These are phyloP conservation scores for Rhinocladiella similis DNA, from an alignment of 2,329 filamentous ascomycete species.

Conservation along the genomic window DNA sequence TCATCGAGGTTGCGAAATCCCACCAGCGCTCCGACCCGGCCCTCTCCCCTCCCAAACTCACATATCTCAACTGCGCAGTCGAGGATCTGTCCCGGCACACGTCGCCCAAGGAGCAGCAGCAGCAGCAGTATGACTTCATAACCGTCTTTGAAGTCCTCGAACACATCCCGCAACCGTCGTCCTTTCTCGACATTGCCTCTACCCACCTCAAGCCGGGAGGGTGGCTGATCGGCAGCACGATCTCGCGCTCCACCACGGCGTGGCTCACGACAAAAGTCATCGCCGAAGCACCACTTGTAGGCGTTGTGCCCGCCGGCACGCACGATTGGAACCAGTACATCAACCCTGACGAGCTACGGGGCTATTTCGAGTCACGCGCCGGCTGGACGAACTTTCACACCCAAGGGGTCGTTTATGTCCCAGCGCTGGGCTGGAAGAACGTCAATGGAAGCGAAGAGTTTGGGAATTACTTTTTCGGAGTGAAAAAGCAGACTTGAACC, in stretches of 20 bases:
- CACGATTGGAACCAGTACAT: constrained; percentile 98
- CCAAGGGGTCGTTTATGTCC: constrained; percentile 84
- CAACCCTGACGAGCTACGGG: constrained; percentile 73
- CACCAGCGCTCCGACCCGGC: constrained; percentile 75
- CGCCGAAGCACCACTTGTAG: constrained; percentile 70
- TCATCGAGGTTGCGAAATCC: constrained; percentile 64
- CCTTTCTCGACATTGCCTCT: constrained; percentile 71
- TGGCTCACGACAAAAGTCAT: constrained; percentile 92
- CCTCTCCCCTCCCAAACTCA: constrained; percentile 60
- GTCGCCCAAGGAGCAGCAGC: background rate
- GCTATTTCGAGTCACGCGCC: constrained; percentile 38
- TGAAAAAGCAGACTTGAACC: constrained; percentile 52
- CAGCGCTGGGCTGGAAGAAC: constrained; percentile 85
- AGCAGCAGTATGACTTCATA: constrained; percentile 69
- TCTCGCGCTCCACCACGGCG: constrained; percentile 82
- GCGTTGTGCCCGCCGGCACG: constrained; percentile 87
- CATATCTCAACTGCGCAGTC: constrained; percentile 74
- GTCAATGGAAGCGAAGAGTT: constrained; percentile 77
- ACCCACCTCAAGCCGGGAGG: constrained; percentile 84
- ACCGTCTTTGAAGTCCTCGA: constrained; percentile 94
- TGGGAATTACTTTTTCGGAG: constrained; percentile 95
- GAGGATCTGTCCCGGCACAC: constrained; percentile 58
- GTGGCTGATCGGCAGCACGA: constrained; percentile 90
- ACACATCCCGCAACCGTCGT: constrained; percentile 75
- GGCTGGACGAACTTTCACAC: constrained; percentile 57